These are phyloP conservation scores for Alternaria sp. DNA, from an alignment of 2,329 filamentous ascomycete genomes.

Conservation along the genomic window DNA sequence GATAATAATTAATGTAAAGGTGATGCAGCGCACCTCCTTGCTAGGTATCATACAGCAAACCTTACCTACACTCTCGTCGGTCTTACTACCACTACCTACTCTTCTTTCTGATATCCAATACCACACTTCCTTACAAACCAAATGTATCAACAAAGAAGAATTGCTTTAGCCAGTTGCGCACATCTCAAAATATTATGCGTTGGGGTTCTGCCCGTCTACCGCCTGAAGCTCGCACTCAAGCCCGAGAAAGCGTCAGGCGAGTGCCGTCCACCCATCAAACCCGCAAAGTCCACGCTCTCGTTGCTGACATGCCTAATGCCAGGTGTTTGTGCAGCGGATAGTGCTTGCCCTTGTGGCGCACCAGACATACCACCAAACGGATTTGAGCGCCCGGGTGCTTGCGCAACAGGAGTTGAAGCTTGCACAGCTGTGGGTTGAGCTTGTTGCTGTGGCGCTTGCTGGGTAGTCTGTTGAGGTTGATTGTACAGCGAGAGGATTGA, in stretches of 20 bases:
- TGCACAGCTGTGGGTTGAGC: slow-evolving; percentile 34
- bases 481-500: slow-evolving; percentile 81
- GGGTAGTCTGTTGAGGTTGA: slow-evolving; percentile 64
- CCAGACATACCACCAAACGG: slow-evolving; percentile 58
- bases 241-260: slow-evolving; percentile 84
- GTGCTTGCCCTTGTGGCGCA: slow-evolving; percentile 30
- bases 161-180: background rate
- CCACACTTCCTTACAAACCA: background rate
- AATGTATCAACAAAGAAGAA: background rate
- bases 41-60: slow-evolving; percentile 21
- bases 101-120: slow-evolving; percentile 9
- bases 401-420: slow-evolving; percentile 29
- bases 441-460: slow-evolving; percentile 50
- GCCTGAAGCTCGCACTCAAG: slow-evolving; percentile 66
- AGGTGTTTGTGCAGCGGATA: slow-evolving; percentile 33
- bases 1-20: slow-evolving; percentile 11
- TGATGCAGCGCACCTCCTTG: slow-evolving; percentile 11
- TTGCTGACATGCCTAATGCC: slow-evolving; percentile 64
- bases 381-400: slow-evolving; percentile 61
- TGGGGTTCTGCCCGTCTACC: slow-evolving; percentile 20
- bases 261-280: slow-evolving; percentile 73
- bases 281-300: slow-evolving; percentile 72
- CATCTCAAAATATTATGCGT: no score
- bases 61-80: background rate
- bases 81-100: background rate